Evolutionary conservation across 2,329 filamentous ascomycete species (phyloP).

Genomic region (Fusarium odoratissimum): DNA sequence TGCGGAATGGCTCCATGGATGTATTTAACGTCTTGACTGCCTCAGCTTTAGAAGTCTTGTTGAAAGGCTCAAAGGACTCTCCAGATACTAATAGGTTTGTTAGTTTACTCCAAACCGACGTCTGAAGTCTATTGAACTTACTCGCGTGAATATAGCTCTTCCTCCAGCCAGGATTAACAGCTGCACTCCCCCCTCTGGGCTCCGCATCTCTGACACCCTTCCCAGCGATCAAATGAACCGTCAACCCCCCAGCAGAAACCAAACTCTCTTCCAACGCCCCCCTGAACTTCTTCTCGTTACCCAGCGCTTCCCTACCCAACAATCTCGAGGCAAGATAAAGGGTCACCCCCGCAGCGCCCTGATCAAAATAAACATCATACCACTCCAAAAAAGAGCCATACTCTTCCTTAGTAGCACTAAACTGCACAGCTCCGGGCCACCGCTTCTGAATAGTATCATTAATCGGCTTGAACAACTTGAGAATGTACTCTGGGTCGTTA

Average conservation of each 20-base stretch:
- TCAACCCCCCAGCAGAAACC: slow-evolving; percentile 43
- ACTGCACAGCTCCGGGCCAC: slow-evolving; percentile 47
- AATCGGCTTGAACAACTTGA: slow-evolving; percentile 49
- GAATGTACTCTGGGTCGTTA: slow-evolving; percentile 42
- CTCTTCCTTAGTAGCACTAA: slow-evolving; percentile 22
- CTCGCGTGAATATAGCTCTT: slow-evolving; percentile 55
- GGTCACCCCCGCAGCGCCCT: slow-evolving; percentile 50
- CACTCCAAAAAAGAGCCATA: slow-evolving; percentile 54
- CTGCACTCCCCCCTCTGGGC: slow-evolving; percentile 58
- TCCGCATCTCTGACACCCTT: slow-evolving; percentile 57
- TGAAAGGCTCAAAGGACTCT: slow-evolving; percentile 47
- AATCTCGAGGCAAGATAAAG: slow-evolving; percentile 58
- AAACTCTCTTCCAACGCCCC: slow-evolving; percentile 53
- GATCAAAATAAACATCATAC: slow-evolving; percentile 53
- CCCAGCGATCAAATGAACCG: slow-evolving; percentile 56
- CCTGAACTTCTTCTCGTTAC: slow-evolving; percentile 43
- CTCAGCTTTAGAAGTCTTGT: slow-evolving; percentile 45
- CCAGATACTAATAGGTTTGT: slow-evolving; percentile 39
- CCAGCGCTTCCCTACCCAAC: slow-evolving; percentile 52
- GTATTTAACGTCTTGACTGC: slow-evolving; percentile 45
- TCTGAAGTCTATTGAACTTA: slow-evolving; percentile 43
- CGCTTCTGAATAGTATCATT: slow-evolving; percentile 53
- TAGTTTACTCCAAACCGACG: fast-evolving
- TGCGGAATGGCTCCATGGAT: slow-evolving; percentile 50
- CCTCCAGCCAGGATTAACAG: slow-evolving; percentile 65